Evolutionary conservation across 371 early-diverging fungal species (phyloP).

Genomic region (Apophysomyces variabilis): DNA sequence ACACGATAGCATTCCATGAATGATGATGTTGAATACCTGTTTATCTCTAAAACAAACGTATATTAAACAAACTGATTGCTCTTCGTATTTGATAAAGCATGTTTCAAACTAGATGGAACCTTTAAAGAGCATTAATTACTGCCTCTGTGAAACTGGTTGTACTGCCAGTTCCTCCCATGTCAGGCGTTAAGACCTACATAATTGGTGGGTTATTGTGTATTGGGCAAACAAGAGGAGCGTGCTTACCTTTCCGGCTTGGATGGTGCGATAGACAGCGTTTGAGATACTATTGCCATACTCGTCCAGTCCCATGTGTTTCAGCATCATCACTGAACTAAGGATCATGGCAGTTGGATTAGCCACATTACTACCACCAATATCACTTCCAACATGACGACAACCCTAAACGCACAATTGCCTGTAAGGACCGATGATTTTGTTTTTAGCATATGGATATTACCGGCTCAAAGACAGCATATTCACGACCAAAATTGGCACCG

Average conservation of each 20-base stretch:
- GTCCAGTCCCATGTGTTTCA: constrained; percentile 88
- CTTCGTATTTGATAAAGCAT: neutral
- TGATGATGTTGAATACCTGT: too few relatives aligned
- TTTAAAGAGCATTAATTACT: constrained; percentile 35
- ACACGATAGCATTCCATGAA: too few relatives aligned
- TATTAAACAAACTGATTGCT: neutral
- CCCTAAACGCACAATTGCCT: constrained; percentile 44
- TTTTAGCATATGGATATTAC: constrained; percentile 33
- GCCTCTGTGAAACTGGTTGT: constrained; percentile 88
- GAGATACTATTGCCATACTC: constrained; percentile 86
- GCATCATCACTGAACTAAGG: constrained; percentile 88
- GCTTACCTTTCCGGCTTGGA: constrained; percentile 44
- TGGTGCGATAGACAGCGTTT: constrained; percentile 62
- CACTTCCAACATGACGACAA: constrained; percentile 94
- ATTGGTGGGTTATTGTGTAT: too few relatives aligned
- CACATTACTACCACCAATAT: constrained; percentile 87
- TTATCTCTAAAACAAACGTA: too few relatives aligned
- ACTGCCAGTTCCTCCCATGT: constrained; percentile 40
- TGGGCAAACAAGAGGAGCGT: too few relatives aligned
- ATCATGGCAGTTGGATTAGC: constrained; percentile 95
- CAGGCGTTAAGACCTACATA: constrained; percentile 10
- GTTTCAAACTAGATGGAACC: neutral
- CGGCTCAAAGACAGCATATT: constrained; percentile 96
- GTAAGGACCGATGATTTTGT: neutral
- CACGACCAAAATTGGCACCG: constrained; percentile 94